Evolutionary conservation across 106 monocot species (phyloP), one percentile per base, ranked within the genome.

Genomic region (Allium cepa): DNA sequence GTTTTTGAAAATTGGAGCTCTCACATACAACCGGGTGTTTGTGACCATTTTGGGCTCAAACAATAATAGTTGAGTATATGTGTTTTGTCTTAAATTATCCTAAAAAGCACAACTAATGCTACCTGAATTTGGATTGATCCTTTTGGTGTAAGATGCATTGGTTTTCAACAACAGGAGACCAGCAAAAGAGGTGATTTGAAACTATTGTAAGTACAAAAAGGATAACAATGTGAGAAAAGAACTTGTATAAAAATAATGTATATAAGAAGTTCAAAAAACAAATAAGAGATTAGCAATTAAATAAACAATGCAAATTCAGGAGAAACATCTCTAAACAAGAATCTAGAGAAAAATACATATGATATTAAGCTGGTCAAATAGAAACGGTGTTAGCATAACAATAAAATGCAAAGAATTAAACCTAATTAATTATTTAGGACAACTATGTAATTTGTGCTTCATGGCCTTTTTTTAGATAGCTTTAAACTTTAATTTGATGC

Each of bases 81-180:
- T 36, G 36, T 36, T 22, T 1, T 4, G 36, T 36, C 36, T 5
- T 36, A 36, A 36, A 5, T 36, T 5, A 36, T 36, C 36, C 5
- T 36, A 36, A 58, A 62, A 26, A 8, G 17, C 47, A 7, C 8
- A 64, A 17, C 17, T 17, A 16, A 48, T 22, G 56, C 17, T 76
- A 93, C 92, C 73, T 99, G 93, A 67, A 99, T 93, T 59, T 93
- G 86, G 50, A 97, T 97, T 12, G 97, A 99, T 60, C 93, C 92
- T 80, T 99, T 92, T 68, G 99, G 99, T 11, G 99, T 99, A 50
- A 99, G 77, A 66, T 92, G 86, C 99, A 99, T 99, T 55, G 92
- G 99, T 48, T 93, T 93, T 60, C 99, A 83, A 92, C 92, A 80
- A 85, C 83, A 71, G 99, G 99, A 77, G 99, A 93, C 99, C 93